These are phyloP conservation scores for Oxyria digyna DNA, from an alignment of 148 eudicot genomes.

Conservation along the genomic window DNA sequence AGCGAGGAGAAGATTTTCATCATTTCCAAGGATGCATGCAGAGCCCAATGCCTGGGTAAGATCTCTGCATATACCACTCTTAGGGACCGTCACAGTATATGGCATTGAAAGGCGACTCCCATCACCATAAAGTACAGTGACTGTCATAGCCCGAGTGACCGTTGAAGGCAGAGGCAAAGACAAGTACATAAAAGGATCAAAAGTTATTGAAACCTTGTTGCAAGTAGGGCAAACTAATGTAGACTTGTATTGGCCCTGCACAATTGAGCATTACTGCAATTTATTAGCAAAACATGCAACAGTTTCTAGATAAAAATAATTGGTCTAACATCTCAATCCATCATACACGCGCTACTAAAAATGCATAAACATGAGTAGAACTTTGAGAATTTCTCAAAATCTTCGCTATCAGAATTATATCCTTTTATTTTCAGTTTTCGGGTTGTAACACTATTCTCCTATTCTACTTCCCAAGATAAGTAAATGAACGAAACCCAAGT, in stretches of 20 bases:
- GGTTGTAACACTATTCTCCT: neutral
- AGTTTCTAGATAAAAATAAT: neutral
- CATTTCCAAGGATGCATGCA: slow-evolving; percentile 62
- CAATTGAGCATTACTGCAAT: slow-evolving; percentile 10
- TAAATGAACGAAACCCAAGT: neutral
- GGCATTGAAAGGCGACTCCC: slow-evolving; percentile 90
- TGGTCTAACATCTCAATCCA: neutral
- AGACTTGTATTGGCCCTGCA: slow-evolving; percentile 98
- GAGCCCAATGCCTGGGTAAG: slow-evolving; percentile 52
- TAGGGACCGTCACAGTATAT: slow-evolving; percentile 64
- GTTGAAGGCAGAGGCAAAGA: slow-evolving; percentile 87
- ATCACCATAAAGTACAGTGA: slow-evolving; percentile 75
- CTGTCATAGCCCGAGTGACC: slow-evolving; percentile 66
- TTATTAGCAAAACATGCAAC: slow-evolving; percentile 7
- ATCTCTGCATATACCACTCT: slow-evolving; percentile 67
- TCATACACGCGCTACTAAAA: neutral
- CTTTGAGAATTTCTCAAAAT: neutral
- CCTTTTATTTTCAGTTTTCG: too few species aligned
- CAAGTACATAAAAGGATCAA: slow-evolving; percentile 99
- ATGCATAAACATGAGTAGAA: neutral
- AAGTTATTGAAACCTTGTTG: slow-evolving; percentile 72
- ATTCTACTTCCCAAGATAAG: neutral
- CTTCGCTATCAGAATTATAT: neutral
- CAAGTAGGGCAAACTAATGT: slow-evolving; percentile 92
- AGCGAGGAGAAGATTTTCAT: slow-evolving; percentile 85